phyloP scores from a whole-genome alignment of 345 rosid genomes.

The Lagerstroemia speciosa region DNA sequence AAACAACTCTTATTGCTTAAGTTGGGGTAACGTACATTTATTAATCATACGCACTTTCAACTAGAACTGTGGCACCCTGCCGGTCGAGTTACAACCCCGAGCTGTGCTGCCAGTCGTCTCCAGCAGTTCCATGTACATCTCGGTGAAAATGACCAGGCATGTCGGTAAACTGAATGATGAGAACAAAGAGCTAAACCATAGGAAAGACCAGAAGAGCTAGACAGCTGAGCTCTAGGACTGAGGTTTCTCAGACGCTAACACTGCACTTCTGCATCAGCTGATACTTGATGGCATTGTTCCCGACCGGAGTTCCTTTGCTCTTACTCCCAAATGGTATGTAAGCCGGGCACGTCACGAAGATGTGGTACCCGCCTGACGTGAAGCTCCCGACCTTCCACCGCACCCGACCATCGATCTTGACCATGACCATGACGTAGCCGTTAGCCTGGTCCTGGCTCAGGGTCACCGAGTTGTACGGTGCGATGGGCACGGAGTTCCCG shows the following conservation, averaged over 20 bases:
- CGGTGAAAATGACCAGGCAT: neutral
- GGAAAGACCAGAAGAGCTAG: neutral
- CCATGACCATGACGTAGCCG: constrained; percentile 14
- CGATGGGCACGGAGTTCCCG: constrained; percentile 24
- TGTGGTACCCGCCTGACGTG: constrained; percentile 17
- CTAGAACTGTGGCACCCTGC: neutral
- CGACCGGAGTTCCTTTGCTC: constrained; percentile 6
- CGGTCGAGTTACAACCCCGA: neutral
- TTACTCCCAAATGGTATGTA: constrained; percentile 16
- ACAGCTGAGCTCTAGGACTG: neutral
- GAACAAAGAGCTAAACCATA: no score
- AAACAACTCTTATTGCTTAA: neutral
- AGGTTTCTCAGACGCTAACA: constrained; percentile 7
- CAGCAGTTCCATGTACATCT: neutral
- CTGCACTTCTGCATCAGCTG: constrained; percentile 15
- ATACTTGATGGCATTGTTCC: constrained; percentile 20
- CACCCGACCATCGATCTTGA: constrained; percentile 18
- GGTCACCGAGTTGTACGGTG: constrained; percentile 21
- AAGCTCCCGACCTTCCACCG: constrained; percentile 30
- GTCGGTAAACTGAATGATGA: neutral
- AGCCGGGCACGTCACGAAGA: constrained; percentile 32
- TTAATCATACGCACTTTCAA: neutral
- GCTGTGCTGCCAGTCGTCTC: neutral
- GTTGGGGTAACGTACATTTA: neutral
- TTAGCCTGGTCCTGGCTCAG: constrained; percentile 15